phyloP scores from a whole-genome alignment of 371 early-diverging fungal genomes.

The Mortierella sp. region DNA sequence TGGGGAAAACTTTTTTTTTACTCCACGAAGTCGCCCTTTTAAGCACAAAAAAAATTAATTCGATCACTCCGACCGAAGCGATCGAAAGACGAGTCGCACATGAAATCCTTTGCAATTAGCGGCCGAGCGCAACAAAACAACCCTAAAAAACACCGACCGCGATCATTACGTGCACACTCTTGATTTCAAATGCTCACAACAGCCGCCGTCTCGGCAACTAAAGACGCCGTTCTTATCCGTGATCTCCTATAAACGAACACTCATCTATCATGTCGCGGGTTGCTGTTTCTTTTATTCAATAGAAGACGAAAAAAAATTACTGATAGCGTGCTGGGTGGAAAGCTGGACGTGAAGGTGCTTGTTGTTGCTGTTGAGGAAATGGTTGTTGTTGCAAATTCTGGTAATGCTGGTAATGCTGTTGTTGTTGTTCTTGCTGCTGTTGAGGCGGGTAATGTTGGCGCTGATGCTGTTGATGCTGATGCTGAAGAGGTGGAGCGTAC shows the following conservation, averaged over 20 bases:
- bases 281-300: neutral
- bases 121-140: neutral
- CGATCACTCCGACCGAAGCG: constrained; percentile 14
- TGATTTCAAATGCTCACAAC: neutral
- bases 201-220: neutral
- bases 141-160: neutral
- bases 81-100: neutral
- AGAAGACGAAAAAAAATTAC: neutral
- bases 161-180: neutral
- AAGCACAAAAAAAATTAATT: neutral
- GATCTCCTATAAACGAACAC: no score
- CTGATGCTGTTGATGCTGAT: constrained; percentile 1
- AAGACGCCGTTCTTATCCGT: neutral
- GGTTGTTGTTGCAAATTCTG: constrained; percentile 18
- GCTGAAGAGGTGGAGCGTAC: neutral
- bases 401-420: neutral
- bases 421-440: constrained; percentile 16
- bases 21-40: neutral
- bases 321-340: constrained; percentile 30
- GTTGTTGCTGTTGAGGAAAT: neutral
- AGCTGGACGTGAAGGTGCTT: constrained; percentile 13
- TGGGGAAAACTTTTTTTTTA: neutral
- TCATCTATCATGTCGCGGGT: no score
- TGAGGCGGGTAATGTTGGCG: neutral
- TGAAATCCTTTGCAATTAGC: neutral